These are phyloP conservation scores for Diaporthe sp. DNA, from an alignment of 2,329 filamentous ascomycete genomes.

Conservation along the genomic window DNA sequence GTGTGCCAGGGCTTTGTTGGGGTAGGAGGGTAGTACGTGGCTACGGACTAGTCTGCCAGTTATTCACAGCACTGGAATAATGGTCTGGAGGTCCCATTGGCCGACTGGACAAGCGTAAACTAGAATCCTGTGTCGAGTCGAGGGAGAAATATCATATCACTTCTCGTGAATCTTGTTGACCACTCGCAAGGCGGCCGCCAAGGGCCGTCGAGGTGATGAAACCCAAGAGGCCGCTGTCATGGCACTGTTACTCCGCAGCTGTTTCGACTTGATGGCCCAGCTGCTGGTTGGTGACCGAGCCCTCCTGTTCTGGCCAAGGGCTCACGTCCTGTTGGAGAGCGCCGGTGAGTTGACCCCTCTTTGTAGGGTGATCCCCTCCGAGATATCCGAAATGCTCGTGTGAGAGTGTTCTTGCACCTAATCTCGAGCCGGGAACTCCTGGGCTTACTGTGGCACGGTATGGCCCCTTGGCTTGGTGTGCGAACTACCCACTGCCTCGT, in stretches of 20 bases:
- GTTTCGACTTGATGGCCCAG: constrained; percentile 14
- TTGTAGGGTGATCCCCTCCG: background rate
- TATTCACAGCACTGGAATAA: background rate
- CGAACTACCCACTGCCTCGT: background rate
- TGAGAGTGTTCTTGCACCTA: background rate
- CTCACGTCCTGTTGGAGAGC: background rate
- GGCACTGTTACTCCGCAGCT: constrained; percentile 19
- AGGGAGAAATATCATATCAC: background rate
- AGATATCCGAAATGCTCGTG: constrained; percentile 19
- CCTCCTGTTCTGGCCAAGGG: background rate
- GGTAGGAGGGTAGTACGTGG: background rate
- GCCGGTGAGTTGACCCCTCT: constrained; percentile 10
- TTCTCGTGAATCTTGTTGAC: constrained; percentile 21
- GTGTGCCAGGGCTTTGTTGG: background rate
- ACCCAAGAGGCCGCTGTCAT: constrained; percentile 14
- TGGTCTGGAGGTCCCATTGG: background rate
- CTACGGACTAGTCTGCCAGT: background rate
- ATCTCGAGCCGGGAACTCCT: background rate
- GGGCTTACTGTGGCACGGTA: background rate
- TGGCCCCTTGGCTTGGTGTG: background rate
- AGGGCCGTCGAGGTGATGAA: constrained; percentile 8
- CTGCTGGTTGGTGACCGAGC: constrained; percentile 7
- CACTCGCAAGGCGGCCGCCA: constrained; percentile 28
- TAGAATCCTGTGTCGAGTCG: background rate
- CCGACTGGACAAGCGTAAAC: background rate